Evolutionary conservation across 108 stramenopile genomes (phyloP), one percentile per base, ranked within the genome.

Genomic region (Nannochloropsis salina): DNA sequence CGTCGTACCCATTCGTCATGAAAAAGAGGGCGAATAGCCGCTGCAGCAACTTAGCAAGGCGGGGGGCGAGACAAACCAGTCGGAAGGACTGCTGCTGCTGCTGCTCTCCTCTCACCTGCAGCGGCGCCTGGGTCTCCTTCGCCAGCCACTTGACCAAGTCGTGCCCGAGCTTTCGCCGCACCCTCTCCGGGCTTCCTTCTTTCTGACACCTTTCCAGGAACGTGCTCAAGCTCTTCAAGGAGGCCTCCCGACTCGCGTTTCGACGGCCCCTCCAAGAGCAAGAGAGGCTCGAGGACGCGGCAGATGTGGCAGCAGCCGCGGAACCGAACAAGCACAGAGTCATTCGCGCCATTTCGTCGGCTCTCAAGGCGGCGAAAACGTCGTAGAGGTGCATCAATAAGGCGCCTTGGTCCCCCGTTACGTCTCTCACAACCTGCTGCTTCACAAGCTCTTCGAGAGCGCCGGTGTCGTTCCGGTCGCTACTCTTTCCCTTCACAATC

Each of bases 1-100:
- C 61, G 8, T 74, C 61, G n/a, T 74, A 74, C 20, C 61, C 61
- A 74, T 74, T 74, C 61, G 61, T 74, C 61, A 74, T 74, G n/a
- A 74, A 74, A 74, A 74, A 74, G 4, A 74, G n/a, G 61, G 61
- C 61, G 61, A 74, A 74, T n/a, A 74, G 20, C 61, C 61, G 61
- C 61, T 74, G 61, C 61, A 74, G n/a, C 6, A 74, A 74, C 61
- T 74, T 74, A 8, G 61, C 61, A 15, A 74, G n/a, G 20, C 20
- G 20, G 15, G 61, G 61, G 3, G 15, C 61, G 20, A 74, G 20
- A 74, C 61, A 74, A 15, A 74, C 61, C 61, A 74, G 61, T 74
- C 61, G 61, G n/a, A 74, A 74, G n/a, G 61, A 15, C 61, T 74
- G 61, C 3, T 74, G 61, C 6, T 74, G 61, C 61, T 74, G 61